A percentile compares a stretch with the other conserved stretches of the same genome.
phyloP scores from a whole-genome alignment of 352 stramenopile species.

The Phytophthora syringae region DNA sequence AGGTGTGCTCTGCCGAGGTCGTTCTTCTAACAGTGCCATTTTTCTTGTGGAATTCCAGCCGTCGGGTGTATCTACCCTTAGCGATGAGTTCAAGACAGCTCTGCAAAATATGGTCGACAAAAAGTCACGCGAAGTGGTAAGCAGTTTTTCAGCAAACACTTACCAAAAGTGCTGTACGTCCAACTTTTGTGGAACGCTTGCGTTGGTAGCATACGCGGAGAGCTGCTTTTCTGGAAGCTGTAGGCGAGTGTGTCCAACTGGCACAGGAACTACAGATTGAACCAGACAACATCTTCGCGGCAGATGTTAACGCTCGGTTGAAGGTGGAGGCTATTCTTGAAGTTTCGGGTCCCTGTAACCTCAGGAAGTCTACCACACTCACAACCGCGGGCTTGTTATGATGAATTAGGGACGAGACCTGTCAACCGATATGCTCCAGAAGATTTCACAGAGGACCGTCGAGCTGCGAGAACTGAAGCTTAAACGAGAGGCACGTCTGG shows the following conservation, averaged over 20 bases:
- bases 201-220: slow-evolving; percentile 26
- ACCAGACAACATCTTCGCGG: slow-evolving; percentile 20
- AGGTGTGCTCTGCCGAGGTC: not conserved
- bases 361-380: not conserved
- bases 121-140: slow-evolving; percentile 40
- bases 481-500: slow-evolving; percentile 27
- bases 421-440: slow-evolving; percentile 39
- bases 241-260: slow-evolving; percentile 33
- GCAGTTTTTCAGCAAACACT: not conserved
- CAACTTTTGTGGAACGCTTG: not conserved
- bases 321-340: slow-evolving; percentile 17
- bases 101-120: slow-evolving; percentile 24
- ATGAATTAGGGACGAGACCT: slow-evolving; percentile 28
- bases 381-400: not conserved
- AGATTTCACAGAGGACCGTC: slow-evolving; percentile 40
- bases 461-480: slow-evolving; percentile 43
- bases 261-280: slow-evolving; percentile 35
- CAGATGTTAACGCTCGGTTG: slow-evolving; percentile 29
- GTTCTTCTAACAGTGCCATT: slow-evolving; percentile 1
- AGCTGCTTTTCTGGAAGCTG: slow-evolving; percentile 33
- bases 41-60: slow-evolving; percentile 16
- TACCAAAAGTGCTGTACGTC: not conserved
- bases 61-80: slow-evolving; percentile 16
- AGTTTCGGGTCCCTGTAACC: not conserved
- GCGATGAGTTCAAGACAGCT: slow-evolving; percentile 30